A percentile compares a stretch with the other conserved stretches of the same genome.
phyloP scores from a whole-genome alignment of 352 stramenopile species.

The Phytophthora tentaculata region DNA sequence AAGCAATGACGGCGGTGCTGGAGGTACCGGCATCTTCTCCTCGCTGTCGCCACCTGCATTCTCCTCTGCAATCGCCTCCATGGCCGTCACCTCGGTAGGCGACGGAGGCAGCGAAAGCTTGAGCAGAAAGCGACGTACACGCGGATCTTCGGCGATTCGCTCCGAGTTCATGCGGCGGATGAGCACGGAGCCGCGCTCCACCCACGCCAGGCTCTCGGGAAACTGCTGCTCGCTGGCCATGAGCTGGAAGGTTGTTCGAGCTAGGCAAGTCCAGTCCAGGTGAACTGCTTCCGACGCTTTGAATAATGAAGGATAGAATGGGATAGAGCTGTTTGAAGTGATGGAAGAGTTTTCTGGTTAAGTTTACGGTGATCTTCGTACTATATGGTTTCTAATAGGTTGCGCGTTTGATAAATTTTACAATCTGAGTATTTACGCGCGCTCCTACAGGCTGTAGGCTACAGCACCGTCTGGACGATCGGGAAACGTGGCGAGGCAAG shows the following conservation, averaged over 20 bases:
- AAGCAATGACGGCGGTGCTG: constrained; percentile 30
- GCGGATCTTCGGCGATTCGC: constrained; percentile 83
- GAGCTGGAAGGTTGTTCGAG: background rate
- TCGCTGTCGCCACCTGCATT: constrained; percentile 19
- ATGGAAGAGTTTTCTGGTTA: background rate
- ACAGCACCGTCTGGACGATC: constrained; percentile 14
- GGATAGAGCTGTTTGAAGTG: constrained; percentile 22
- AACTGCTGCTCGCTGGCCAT: constrained; percentile 37
- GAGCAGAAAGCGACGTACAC: constrained; percentile 69
- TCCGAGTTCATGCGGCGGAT: constrained; percentile 91
- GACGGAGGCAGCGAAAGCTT: constrained; percentile 36
- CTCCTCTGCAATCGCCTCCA: constrained; percentile 42
- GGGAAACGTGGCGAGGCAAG: constrained; percentile 1
- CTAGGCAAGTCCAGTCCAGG: background rate
- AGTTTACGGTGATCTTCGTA: constrained; percentile 5
- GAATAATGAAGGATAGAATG: constrained; percentile 8
- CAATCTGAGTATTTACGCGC: constrained; percentile 1
- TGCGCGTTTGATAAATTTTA: background rate
- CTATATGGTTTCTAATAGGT: background rate
- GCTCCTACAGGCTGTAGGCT: no score
- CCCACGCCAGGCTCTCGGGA: constrained; percentile 64
- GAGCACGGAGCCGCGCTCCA: constrained; percentile 83
- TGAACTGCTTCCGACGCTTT: constrained; percentile 6
- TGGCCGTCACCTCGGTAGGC: constrained; percentile 26
- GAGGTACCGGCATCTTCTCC: constrained; percentile 38